These are phyloP conservation scores for Candida andamanensis DNA, from an alignment of 805 yeast species.

Conservation along the genomic window DNA sequence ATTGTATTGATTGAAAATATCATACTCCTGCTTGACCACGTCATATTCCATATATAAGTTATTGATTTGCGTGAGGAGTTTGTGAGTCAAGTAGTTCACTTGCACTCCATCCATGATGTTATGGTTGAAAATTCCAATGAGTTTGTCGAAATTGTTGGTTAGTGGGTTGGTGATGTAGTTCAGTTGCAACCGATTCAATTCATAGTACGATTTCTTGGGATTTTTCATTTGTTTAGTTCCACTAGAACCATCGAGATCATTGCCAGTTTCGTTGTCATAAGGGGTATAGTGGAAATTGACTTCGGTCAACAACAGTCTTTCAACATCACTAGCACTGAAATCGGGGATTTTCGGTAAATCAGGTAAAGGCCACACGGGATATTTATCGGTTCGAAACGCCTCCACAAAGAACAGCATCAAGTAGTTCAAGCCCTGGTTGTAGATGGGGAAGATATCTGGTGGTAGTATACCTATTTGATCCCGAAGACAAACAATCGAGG, in stretches of 20 bases:
- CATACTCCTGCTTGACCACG: slow-evolving; percentile 39
- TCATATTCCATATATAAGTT: slow-evolving; percentile 40
- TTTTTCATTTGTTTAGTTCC: slow-evolving; percentile 1
- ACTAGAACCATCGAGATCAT: slow-evolving; percentile 7
- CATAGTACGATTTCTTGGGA: slow-evolving; percentile 42
- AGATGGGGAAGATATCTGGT: slow-evolving; percentile 71
- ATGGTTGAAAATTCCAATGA: slow-evolving; percentile 47
- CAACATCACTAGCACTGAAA: slow-evolving; percentile 72
- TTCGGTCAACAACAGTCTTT: slow-evolving; percentile 67
- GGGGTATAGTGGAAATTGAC: slow-evolving; percentile 58
- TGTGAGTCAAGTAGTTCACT: slow-evolving; percentile 52
- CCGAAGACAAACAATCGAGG: slow-evolving; percentile 77
- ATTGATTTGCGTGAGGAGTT: slow-evolving; percentile 52
- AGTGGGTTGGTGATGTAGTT: slow-evolving; percentile 69
- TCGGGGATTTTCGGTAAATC: slow-evolving; percentile 59
- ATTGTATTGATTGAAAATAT: slow-evolving; percentile 24
- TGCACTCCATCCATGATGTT: slow-evolving; percentile 10
- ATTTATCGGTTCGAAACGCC: slow-evolving; percentile 16
- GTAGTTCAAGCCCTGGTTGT: slow-evolving; percentile 58
- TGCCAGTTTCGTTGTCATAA: slow-evolving; percentile 27
- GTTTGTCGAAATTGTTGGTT: slow-evolving; percentile 41
- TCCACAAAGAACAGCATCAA: slow-evolving; percentile 58
- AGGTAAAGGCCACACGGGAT: slow-evolving; percentile 73
- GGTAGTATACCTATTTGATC: slow-evolving; percentile 81
- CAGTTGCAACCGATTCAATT: slow-evolving; percentile 55